Base-by-base conservation (phyloP, 306 rosid genomes). In the Prinsepia uniflora region DNA sequence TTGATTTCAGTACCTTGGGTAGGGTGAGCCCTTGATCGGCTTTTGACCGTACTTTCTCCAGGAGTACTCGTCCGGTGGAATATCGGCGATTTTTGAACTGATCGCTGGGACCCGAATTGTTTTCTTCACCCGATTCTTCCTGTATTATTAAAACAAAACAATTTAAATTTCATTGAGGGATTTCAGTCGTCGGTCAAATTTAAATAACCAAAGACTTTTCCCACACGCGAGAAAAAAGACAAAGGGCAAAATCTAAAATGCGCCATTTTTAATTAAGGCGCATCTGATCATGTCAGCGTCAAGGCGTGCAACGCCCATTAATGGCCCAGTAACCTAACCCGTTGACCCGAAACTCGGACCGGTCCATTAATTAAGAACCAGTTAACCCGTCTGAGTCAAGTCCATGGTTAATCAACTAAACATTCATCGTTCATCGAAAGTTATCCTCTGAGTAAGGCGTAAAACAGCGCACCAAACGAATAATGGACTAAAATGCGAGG, bases 11-110 rank as follows among this genome's bases (percentile, higher is more conserved):
- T 80, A 89, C 98, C 98, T 76, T 13, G 98, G 98, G 71, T 81
- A 89, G 2, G 98, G 98, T 0, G 98, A 87, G 1, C 96, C 98
- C 69, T 92, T 92, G 82, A 92, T 92, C 64, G 98, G 98, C 65
- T 92, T 92, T 73, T 92, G 98, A 12, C 98, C 98, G 81, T 92
- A 92, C 80, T 92, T 92, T 68, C 98, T 89, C 98, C 98, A 92
- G 0, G 98, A 92, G 17, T 68, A 86, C 78, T 92, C 98, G 79
- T 92, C 98, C 65, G 96, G 67, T n/a, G 98, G 98, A 59, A 92
- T 92, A 72, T 92, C 98, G 1, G 98, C 96, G 52, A 89, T 72
- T 70, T 87, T 92, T 3, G 98, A 62, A 77, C 98, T 92, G 0
- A 92, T 84, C 68, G 96, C 98, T 50, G 95, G 96, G 22, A 92